Percentiles rank a stretch among this genome's conserved stretches.
phyloP scores from a whole-genome alignment of 352 stramenopile genomes.

The Pythium vanterpoolii region DNA sequence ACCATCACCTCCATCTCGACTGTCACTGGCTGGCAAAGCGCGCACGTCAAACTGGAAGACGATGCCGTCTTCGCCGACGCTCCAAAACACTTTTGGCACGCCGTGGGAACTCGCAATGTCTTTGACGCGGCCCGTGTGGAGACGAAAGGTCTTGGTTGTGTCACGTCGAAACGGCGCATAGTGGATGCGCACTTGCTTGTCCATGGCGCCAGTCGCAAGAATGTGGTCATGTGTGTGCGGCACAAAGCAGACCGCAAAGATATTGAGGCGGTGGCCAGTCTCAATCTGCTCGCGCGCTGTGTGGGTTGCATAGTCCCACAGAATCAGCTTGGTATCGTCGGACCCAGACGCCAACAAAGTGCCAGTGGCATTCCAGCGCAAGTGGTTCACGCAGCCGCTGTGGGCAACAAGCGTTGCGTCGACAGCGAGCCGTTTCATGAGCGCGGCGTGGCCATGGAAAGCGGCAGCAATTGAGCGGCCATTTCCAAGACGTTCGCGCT shows the following conservation, averaged over 20 bases:
- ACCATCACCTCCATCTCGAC: conserved; percentile 22
- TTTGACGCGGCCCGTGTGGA: conserved; percentile 80
- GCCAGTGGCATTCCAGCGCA: conserved; percentile 77
- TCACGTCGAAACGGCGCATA: conserved; percentile 74
- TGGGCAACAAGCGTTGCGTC: conserved; percentile 57
- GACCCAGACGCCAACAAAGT: conserved; percentile 73
- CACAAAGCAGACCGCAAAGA: conserved; percentile 88
- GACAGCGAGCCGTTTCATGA: conserved; percentile 57
- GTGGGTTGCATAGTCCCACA: conserved; percentile 76
- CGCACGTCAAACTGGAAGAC: conserved; percentile 85
- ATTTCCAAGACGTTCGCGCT: conserved; percentile 57
- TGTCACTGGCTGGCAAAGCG: conserved; percentile 40
- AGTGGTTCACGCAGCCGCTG: conserved; percentile 80
- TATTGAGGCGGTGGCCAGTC: conserved; percentile 79
- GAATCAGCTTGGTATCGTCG: conserved; percentile 73
- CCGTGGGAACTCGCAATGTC: conserved; percentile 64
- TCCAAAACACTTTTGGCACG: conserved; percentile 84
- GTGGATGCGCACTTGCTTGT: conserved; percentile 84
- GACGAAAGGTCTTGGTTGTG: conserved; percentile 57
- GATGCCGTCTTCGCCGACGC: conserved; percentile 77
- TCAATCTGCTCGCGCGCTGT: conserved; percentile 53
- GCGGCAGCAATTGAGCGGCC: conserved; percentile 36
- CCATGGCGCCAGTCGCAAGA: conserved; percentile 72
- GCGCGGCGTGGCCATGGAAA: conserved; percentile 49
- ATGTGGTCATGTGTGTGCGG: conserved; percentile 77